Evolutionary conservation across 805 yeast species (phyloP).

Genomic region (Kuraishia cidri): DNA sequence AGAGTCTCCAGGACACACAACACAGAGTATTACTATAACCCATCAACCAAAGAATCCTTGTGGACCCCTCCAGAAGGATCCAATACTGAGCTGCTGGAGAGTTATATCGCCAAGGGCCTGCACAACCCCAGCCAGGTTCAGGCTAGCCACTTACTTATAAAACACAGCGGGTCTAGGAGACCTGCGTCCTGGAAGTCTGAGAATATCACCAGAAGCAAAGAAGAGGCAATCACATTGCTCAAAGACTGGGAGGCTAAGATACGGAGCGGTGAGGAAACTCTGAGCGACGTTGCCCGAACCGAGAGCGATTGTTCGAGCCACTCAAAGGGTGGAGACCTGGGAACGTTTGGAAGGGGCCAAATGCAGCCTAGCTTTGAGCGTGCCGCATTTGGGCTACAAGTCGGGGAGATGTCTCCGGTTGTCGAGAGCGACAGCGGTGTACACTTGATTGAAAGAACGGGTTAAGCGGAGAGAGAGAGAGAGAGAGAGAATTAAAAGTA

Average conservation of each 20-base stretch:
- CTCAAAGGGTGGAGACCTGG: conserved; percentile 85
- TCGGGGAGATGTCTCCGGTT: conserved; percentile 76
- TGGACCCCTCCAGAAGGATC: conserved; percentile 94
- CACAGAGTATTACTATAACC: conserved; percentile 76
- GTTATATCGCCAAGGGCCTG: conserved; percentile 37
- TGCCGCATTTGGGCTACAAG: conserved; percentile 72
- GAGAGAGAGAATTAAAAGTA: too few species aligned
- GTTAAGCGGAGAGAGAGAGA: conserved; percentile 22
- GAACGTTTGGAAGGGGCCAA: conserved; percentile 78
- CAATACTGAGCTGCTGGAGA: conserved; percentile 46
- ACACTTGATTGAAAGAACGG: conserved; percentile 82
- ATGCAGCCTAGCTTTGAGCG: conserved; percentile 95
- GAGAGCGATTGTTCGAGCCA: conserved; percentile 89
- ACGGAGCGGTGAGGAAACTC: conserved; percentile 52
- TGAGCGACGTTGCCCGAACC: conserved; percentile 67
- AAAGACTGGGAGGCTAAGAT: conserved; percentile 49
- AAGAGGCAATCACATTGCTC: conserved; percentile 68
- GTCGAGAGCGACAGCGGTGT: conserved; percentile 90
- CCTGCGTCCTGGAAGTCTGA: conserved; percentile 85
- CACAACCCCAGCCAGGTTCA: conserved; percentile 62
- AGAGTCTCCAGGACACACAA: conserved; percentile 71
- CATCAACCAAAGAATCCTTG: conserved; percentile 58
- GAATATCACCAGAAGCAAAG: conserved; percentile 70
- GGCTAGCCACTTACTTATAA: conserved; percentile 74
- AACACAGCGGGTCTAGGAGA: conserved; percentile 76